Evolutionary conservation across 306 rosid species (phyloP).

Genomic region (Fragaria nilgerrensis): DNA sequence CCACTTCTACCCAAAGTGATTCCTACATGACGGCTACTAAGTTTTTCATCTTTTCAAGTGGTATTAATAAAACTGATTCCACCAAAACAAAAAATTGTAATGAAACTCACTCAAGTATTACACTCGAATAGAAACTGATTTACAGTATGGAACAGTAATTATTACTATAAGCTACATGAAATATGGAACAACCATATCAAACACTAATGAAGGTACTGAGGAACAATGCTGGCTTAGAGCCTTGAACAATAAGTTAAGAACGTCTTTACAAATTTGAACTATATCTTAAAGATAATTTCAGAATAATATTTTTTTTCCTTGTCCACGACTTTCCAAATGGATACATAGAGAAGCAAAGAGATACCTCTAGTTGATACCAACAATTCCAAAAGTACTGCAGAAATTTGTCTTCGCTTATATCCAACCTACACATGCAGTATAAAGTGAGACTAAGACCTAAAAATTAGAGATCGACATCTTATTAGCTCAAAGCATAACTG

Average conservation of each 20-base stretch:
- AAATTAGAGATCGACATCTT: not conserved
- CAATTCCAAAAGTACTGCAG: constrained; percentile 58
- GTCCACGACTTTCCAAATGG: not conserved
- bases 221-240: not conserved
- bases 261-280: not conserved
- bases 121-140: not conserved
- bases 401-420: constrained; percentile 61
- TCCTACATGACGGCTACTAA: not conserved
- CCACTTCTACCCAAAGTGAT: not conserved
- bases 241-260: not conserved
- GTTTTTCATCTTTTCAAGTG: not conserved
- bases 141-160: not conserved
- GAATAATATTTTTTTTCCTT: not conserved
- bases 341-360: constrained; percentile 7
- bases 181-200: not conserved
- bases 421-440: constrained; percentile 45
- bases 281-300: not conserved
- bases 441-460: constrained; percentile 1
- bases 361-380: constrained; percentile 58
- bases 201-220: not conserved
- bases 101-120: not conserved
- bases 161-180: not conserved
- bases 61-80: not conserved
- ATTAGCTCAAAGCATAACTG: not conserved
- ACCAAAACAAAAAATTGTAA: not conserved